These are phyloP conservation scores for Thermothielavioides terrestris DNA, from an alignment of 495 filamentous ascomycete species.

Conservation along the genomic window DNA sequence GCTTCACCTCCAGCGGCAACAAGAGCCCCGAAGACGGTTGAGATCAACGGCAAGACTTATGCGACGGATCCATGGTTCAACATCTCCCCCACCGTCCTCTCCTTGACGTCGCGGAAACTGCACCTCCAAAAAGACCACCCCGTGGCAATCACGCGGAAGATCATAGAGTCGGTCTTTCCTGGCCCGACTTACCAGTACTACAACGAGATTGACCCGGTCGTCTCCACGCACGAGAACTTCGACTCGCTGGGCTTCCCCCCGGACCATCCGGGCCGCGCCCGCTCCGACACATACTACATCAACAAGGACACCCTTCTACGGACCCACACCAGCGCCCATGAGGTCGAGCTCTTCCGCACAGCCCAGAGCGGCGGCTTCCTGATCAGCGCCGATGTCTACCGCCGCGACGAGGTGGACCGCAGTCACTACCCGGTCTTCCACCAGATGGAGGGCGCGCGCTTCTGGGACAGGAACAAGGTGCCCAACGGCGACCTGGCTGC, in stretches of 20 bases:
- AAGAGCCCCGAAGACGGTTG: conserved; percentile 6
- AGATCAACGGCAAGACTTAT: conserved; percentile 57
- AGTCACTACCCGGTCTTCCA: conserved; percentile 96
- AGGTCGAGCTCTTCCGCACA: conserved; percentile 76
- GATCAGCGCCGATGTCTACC: conserved; percentile 92
- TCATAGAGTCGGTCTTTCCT: conserved; percentile 88
- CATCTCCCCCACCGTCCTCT: conserved; percentile 62
- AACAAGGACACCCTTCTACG: conserved; percentile 76
- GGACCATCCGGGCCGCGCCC: conserved; percentile 82
- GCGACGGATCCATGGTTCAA: conserved; percentile 78
- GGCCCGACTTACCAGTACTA: conserved; percentile 62
- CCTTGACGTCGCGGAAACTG: conserved; percentile 61
- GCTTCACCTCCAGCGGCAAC: background rate
- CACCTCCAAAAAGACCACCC: conserved; percentile 87
- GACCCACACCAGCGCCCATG: conserved; percentile 90
- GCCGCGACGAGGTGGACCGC: conserved; percentile 87
- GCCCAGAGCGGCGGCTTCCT: conserved; percentile 70
- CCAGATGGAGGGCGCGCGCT: conserved; percentile 92
- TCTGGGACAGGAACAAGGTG: conserved; percentile 68
- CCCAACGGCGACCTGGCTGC: conserved; percentile 51
- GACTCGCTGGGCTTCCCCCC: conserved; percentile 87
- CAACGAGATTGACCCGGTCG: conserved; percentile 71
- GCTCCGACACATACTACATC: conserved; percentile 92
- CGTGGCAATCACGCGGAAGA: conserved; percentile 75
- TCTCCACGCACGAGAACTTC: conserved; percentile 84